Evolutionary conservation across 768 basidiomycete genomes (phyloP), one percentile per base, ranked within the genome.

Genomic region (Mycena latifolia): DNA sequence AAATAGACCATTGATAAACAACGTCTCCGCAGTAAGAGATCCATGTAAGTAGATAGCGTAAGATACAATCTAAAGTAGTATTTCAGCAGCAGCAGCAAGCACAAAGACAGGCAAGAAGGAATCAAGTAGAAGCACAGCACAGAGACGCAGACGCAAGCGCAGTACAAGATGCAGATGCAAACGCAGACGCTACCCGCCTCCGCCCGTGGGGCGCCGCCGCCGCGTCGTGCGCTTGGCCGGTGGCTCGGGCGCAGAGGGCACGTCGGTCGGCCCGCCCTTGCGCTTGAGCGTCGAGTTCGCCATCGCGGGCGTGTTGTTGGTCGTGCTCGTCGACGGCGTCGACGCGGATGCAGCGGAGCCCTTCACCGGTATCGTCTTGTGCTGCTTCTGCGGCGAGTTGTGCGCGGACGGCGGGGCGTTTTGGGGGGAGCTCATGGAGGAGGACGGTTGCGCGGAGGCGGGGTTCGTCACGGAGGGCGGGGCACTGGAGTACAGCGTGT

Each of bases 371-470:
- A 86, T 84, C 53, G 84, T 83, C 74, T 90, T 90, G 73, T 86
- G 84, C 77, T 87, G 87, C 77, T 92, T 92, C 76, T 83, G 84
- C 15, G 86, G 87, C 27, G 87, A 86, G 64, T 81, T 88, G 62
- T 82, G 80, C 56, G 83, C 84, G 57, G 88, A 86, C 41, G 81
- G 75, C 2, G 86, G 74, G 2, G 80, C 76, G 69, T 85, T 86
- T 81, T 87, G 84, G 22, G 85, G 86, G 28, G 86, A 88, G 67
- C 73, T 79, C 70, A 80, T 77, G 27, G 79, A 74, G 56, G 73
- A 71, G 63, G 73, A 70, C 29, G 71, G 75, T 61, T 70, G 74
- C 22, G 66, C 69, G 55, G 66, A 76, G 31, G 73, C 73, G 20
- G 84, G 80, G 60, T 88, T 85, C 7, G 79, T 83, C 48, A 82